Percentiles rank a stretch among this genome's conserved stretches.
Conservation (phyloP, 805 yeast species). For the Saturnispora bothae region DNA sequence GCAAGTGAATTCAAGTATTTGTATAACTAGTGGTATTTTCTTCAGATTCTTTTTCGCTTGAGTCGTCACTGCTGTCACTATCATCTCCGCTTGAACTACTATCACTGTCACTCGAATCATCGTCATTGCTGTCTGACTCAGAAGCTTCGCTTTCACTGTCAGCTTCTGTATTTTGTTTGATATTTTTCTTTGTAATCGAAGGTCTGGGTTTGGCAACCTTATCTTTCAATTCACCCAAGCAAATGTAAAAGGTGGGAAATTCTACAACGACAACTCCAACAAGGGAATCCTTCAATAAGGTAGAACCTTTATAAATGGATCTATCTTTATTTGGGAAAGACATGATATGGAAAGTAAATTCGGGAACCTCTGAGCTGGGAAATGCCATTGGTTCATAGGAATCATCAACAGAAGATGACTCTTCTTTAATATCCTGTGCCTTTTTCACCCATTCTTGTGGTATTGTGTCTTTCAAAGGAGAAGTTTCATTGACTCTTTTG, state of each 20-base stretch:
- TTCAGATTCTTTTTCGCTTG: too few species aligned
- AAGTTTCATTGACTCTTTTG: slow-evolving; percentile 32
- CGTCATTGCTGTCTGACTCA: neutral
- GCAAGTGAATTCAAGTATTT: too few species aligned
- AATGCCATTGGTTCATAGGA: neutral
- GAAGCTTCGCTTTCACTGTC: neutral
- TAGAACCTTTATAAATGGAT: slow-evolving; percentile 16
- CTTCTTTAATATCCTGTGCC: slow-evolving; percentile 26
- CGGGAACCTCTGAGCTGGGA: neutral
- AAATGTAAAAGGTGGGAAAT: slow-evolving; percentile 58
- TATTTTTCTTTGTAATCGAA: neutral
- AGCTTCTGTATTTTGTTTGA: neutral
- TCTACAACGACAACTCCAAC: slow-evolving; percentile 56
- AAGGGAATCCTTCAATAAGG: slow-evolving; percentile 39
- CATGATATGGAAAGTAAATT: slow-evolving; percentile 5
- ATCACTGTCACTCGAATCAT: neutral
- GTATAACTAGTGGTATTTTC: too few species aligned
- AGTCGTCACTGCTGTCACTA: neutral
- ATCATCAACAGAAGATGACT: neutral
- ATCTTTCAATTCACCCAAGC: slow-evolving; percentile 16
- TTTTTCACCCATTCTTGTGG: slow-evolving; percentile 26
- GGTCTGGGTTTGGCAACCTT: slow-evolving; percentile 11
- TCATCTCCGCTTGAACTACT: neutral
- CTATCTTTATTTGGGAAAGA: slow-evolving; percentile 6
- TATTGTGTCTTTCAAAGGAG: slow-evolving; percentile 28